Evolutionary conservation across 2,329 filamentous ascomycete genomes (phyloP).

Genomic region (Diplodia sapinea): DNA sequence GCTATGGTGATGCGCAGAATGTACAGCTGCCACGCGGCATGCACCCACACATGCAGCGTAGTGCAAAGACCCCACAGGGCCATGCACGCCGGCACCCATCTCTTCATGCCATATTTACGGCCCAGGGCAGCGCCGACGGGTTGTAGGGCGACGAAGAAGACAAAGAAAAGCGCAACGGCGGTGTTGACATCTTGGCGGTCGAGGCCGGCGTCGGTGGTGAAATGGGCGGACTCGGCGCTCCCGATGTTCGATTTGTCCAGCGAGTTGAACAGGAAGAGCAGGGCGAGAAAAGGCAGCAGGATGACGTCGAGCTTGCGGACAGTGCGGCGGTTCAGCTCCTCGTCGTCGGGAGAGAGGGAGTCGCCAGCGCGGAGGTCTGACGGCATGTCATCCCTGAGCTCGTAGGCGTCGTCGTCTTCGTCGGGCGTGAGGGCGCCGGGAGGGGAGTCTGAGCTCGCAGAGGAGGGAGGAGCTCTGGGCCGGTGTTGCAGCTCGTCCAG

Average conservation of each 20-base stretch:
- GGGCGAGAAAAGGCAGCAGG: slow-evolving; percentile 58
- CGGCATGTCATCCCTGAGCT: slow-evolving; percentile 23
- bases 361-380: slow-evolving; percentile 28
- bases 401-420: slow-evolving; percentile 8
- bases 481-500: slow-evolving; percentile 20
- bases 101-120: slow-evolving; percentile 60
- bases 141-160: slow-evolving; percentile 64
- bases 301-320: slow-evolving; percentile 57
- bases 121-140: slow-evolving; percentile 64
- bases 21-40: slow-evolving; percentile 55
- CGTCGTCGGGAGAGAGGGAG: slow-evolving; percentile 11
- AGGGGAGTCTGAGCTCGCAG: slow-evolving; percentile 5
- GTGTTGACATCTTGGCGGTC: slow-evolving; percentile 60
- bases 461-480: slow-evolving; percentile 14
- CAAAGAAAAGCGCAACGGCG: slow-evolving; percentile 63
- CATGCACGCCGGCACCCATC: slow-evolving; percentile 65
- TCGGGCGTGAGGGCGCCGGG: slow-evolving; percentile 14
- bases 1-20: slow-evolving; percentile 55
- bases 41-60: slow-evolving; percentile 55
- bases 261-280: slow-evolving; percentile 60
- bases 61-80: slow-evolving; percentile 59
- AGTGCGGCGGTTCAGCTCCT: slow-evolving; percentile 44
- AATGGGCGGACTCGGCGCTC: slow-evolving; percentile 64
- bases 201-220: slow-evolving; percentile 62
- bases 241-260: slow-evolving; percentile 62